Conservation (phyloP, 768 basidiomycete genomes). For the Tricholoma terreum region DNA sequence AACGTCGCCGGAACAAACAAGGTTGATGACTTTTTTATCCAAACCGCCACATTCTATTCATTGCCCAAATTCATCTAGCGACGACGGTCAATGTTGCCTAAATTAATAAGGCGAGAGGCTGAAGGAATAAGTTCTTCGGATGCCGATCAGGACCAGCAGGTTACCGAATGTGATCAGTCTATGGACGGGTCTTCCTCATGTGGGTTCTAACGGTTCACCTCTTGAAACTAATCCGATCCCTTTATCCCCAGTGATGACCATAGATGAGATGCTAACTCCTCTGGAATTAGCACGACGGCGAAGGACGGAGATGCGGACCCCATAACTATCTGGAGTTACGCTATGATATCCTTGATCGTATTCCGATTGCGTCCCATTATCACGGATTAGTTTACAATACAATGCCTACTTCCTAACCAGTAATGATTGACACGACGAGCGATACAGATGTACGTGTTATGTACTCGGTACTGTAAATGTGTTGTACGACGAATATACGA, state of each 20-base stretch:
- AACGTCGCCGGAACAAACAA: conserved; percentile 63
- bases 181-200: conserved; percentile 45
- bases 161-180: conserved; percentile 36
- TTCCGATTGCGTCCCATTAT: background rate
- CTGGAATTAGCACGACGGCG: conserved; percentile 65
- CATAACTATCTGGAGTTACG: background rate
- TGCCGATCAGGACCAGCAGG: conserved; percentile 17
- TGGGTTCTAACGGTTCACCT: conserved; percentile 21
- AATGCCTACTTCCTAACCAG: background rate
- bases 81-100: conserved; percentile 72
- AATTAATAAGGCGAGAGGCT: conserved; percentile 40
- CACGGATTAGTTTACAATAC: background rate
- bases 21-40: conserved; percentile 34
- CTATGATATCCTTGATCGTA: too few relatives aligned
- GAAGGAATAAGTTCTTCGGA: conserved; percentile 23
- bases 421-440: background rate
- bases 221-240: conserved; percentile 8
- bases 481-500: background rate
- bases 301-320: conserved; percentile 26
- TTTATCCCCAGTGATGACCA: conserved; percentile 33
- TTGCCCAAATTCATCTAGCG: conserved; percentile 41
- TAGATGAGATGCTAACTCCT: conserved; percentile 60
- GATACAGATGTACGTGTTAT: background rate
- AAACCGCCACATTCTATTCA: background rate
- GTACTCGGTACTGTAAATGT: background rate